Conservation (phyloP, 139 green algal genomes). For the Micractinium conductrix region DNA sequence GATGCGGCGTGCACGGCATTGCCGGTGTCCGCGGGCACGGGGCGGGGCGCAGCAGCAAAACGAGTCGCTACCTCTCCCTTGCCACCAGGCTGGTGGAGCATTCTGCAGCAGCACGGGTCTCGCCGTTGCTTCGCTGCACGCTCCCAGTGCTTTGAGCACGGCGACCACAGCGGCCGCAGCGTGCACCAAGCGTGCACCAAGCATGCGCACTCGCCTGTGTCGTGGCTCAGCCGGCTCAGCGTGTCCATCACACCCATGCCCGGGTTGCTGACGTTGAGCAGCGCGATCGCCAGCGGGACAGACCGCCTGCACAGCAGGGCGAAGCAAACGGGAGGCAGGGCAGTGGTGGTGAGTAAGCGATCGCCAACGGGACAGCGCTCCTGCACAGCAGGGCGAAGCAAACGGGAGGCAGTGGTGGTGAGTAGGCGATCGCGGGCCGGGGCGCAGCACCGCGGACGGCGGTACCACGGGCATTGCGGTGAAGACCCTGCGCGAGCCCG, state of each 20-base stretch:
- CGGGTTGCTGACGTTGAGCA: conserved; percentile 91
- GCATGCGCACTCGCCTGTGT: conserved; percentile 58
- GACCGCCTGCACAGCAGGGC: conserved; percentile 54
- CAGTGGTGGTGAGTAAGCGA: too few species aligned
- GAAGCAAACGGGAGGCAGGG: not conserved
- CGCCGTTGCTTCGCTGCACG: not conserved
- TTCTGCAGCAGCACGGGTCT: too few species aligned
- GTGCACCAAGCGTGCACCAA: not conserved
- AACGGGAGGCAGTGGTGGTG: not conserved
- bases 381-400: conserved; percentile 28
- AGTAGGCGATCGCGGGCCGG: too few species aligned
- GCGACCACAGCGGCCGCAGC: not conserved
- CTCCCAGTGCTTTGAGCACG: not conserved
- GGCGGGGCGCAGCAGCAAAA: too few species aligned
- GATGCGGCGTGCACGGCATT: too few species aligned
- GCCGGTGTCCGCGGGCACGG: too few species aligned
- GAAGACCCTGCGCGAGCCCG: too few species aligned
- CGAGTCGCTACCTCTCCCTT: too few species aligned
- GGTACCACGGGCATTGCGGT: too few species aligned
- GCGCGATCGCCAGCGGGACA: conserved; percentile 90
- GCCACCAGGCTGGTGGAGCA: too few species aligned
- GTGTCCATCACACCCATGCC: conserved; percentile 90
- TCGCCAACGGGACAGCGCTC: conserved; percentile 81
- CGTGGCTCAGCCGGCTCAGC: conserved; percentile 92
- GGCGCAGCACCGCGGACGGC: too few species aligned